Evolutionary conservation across 306 rosid genomes (phyloP).

Genomic region (Cucurbita maxima): DNA sequence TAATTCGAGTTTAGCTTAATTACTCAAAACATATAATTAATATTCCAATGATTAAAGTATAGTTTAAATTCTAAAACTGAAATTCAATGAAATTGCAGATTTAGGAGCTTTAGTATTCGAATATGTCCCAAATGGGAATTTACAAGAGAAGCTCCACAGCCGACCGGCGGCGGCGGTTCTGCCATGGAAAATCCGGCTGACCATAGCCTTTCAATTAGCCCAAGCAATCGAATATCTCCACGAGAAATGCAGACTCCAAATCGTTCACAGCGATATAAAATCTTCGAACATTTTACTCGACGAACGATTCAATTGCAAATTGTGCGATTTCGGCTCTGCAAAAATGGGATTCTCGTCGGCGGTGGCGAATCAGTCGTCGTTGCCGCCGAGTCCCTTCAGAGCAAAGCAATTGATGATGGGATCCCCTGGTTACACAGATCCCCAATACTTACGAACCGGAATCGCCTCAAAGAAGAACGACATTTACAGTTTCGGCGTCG

Average conservation of each 20-base stretch:
- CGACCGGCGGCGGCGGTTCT: not conserved
- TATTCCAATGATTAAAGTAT: not conserved
- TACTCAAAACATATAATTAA: not conserved
- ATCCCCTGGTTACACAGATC: slow-evolving; percentile 44
- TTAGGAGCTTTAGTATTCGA: slow-evolving; percentile 33
- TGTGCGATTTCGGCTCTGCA: slow-evolving; percentile 41
- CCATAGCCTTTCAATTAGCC: slow-evolving; percentile 25
- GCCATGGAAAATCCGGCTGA: slow-evolving; percentile 28
- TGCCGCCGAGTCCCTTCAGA: slow-evolving; percentile 5
- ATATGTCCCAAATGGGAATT: slow-evolving; percentile 23
- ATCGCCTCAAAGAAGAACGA: slow-evolving; percentile 43
- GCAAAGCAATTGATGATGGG: slow-evolving; percentile 30
- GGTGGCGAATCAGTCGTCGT: not conserved
- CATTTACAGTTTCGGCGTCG: slow-evolving; percentile 31
- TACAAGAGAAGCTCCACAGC: slow-evolving; percentile 33
- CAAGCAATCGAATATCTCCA: slow-evolving; percentile 29
- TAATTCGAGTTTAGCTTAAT: not conserved
- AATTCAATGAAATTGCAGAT: slow-evolving; percentile 8
- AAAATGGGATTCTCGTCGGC: slow-evolving; percentile 36
- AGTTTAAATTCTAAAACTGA: not conserved
- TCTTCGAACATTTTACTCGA: slow-evolving; percentile 32
- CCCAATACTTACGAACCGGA: slow-evolving; percentile 35
- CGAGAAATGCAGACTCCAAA: slow-evolving; percentile 21
- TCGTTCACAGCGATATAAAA: slow-evolving; percentile 38
- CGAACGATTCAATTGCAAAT: slow-evolving; percentile 18